phyloP scores from a whole-genome alignment of 176 grass and related monocot genomes.

The Hyparrhenia diplandra region DNA sequence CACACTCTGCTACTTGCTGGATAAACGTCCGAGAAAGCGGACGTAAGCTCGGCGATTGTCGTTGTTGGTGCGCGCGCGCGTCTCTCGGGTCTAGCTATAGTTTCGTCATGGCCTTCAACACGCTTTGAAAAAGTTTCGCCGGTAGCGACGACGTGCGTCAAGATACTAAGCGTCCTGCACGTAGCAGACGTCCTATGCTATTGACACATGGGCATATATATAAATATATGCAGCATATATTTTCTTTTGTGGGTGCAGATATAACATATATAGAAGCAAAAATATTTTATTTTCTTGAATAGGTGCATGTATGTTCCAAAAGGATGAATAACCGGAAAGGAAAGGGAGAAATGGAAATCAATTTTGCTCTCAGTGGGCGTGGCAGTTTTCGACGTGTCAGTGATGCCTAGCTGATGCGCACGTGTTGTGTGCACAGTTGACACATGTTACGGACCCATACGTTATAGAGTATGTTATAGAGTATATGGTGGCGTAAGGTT shows the following conservation, averaged over 20 bases:
- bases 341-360: not conserved
- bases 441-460: not conserved
- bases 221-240: not conserved
- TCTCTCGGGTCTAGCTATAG: not conserved
- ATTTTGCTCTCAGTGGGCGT: no score
- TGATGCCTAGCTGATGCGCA: slow-evolving; percentile 3
- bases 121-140: slow-evolving; percentile 5
- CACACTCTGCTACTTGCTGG: not conserved
- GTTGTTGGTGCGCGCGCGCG: not conserved
- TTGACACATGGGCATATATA: slow-evolving; percentile 6
- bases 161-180: slow-evolving; percentile 1
- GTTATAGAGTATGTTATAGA: not conserved
- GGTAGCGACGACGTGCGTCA: not conserved
- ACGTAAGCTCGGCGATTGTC: slow-evolving; percentile 41
- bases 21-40: slow-evolving; percentile 21
- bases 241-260: not conserved
- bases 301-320: not conserved
- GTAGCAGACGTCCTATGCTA: not conserved
- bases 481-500: not conserved
- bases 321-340: not conserved
- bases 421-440: not conserved
- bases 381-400: slow-evolving; percentile 10
- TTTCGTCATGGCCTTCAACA: slow-evolving; percentile 26
- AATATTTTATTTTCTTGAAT: not conserved
- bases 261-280: not conserved